Evolutionary conservation across 1,139 yeast genomes (phyloP), one percentile per base, ranked within the genome.

Genomic region (Waltiozyma sp.): DNA sequence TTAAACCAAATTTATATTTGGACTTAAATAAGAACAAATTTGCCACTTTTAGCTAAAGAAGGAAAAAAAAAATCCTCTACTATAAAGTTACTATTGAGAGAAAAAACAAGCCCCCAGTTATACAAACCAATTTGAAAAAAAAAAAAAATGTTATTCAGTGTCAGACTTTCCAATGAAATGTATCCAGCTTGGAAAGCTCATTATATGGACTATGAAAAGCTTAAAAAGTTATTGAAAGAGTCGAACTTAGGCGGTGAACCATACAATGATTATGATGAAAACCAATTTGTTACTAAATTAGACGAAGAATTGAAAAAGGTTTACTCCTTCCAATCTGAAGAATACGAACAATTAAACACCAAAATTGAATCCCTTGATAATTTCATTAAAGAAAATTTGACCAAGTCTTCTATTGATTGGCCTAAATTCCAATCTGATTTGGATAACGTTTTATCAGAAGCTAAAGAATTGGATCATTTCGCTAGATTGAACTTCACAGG

Each of bases 401-500:
- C 37, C 14, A 35, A 35, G 4, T 19, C 37, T 3, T 18, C 37
- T 5, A 18, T 80, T 49, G 78, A 81, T 49, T 72, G 79, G 48
- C 67, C 64, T 42, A 51, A 62, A 28, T 80, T 85, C 56, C 84
- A 82, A 52, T 63, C 66, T 34, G 73, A 76, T 47, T 70, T 91
- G 56, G 98, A 91, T 57, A 79, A 77, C 47, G 67, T 81, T 40
- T 70, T 91, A 47, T 73, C 78, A 19, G 71, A 76, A 52, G 87
- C 97, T 14, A 87, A 84, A 53, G 91, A 87, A 58, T 70, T 91
- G 57, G 96, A 89, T 59, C 86, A 78, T 57, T 91, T 91, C 65
- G 83, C 93, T 42, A 74, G 98, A 57, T 66, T 89, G 54, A 91
- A 91, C 63, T 91, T 82, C 66, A 89, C 98, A 19, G 98, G 97